Conservation (phyloP, 768 basidiomycete genomes). For the Antrodiella citrinella region DNA sequence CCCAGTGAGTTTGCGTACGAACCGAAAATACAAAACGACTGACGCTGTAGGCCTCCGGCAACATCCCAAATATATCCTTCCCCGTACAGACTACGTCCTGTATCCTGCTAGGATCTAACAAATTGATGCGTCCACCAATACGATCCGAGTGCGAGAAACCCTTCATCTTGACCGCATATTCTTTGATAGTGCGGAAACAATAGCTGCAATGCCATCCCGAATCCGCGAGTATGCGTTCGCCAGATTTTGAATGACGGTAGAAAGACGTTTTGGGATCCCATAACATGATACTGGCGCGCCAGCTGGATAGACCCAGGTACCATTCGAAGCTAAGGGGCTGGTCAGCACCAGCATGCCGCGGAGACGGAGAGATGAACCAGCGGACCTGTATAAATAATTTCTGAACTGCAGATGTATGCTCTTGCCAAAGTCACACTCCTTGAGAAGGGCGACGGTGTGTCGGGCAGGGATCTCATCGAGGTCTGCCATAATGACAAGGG, state of each 20-base stretch:
- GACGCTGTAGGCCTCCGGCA: constrained; percentile 54
- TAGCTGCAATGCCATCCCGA: constrained; percentile 67
- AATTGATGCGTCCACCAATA: constrained; percentile 35
- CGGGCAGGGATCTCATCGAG: constrained; percentile 53
- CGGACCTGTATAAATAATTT: constrained; percentile 46
- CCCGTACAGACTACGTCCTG: constrained; percentile 52
- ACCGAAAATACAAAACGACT: constrained; percentile 15
- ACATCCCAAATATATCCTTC: constrained; percentile 57
- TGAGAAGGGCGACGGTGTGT: constrained; percentile 43
- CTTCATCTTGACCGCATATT: constrained; percentile 51
- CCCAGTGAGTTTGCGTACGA: constrained; percentile 1
- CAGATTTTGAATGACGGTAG: constrained; percentile 44
- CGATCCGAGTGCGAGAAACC: constrained; percentile 55
- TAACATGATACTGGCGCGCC: constrained; percentile 46
- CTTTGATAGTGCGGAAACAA: constrained; percentile 52
- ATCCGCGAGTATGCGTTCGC: constrained; percentile 44
- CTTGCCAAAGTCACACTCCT: constrained; percentile 42
- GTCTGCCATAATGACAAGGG: constrained; percentile 53
- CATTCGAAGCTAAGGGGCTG: constrained; percentile 41
- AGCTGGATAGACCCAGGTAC: constrained; percentile 44
- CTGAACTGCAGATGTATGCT: constrained; percentile 54
- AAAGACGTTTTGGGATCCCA: constrained; percentile 31
- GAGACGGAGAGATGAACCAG: neutral
- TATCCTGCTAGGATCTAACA: constrained; percentile 43
- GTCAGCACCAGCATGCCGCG: too few relatives aligned